A percentile compares a stretch with the other conserved stretches of the same genome.
These are phyloP conservation scores for Brasenia schreberi DNA, from an alignment of 164 flowering plant species.

Conservation along the genomic window DNA sequence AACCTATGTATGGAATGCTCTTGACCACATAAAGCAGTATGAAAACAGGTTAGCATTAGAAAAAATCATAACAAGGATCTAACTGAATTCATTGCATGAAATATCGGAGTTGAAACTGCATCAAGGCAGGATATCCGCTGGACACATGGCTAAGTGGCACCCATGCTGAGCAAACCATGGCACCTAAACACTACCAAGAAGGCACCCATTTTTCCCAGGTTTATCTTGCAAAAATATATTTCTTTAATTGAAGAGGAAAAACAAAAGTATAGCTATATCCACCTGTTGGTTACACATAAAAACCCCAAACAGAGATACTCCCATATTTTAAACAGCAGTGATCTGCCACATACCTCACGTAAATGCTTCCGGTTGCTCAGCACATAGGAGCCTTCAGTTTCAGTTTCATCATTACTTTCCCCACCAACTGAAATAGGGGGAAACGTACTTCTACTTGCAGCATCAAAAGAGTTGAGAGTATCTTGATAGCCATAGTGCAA, in stretches of 20 bases:
- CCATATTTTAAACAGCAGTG: neutral
- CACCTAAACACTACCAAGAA: no score
- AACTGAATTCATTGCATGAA: no score
- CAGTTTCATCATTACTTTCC: constrained; percentile 46
- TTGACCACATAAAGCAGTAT: no score
- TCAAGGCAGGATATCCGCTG: no score
- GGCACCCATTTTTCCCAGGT: no score
- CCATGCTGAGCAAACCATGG: neutral
- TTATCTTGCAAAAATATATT: no score
- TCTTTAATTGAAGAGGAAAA: neutral
- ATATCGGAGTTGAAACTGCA: no score
- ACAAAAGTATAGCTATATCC: neutral
- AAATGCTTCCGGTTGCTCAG: constrained; percentile 53
- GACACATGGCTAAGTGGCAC: neutral
- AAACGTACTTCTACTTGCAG: constrained; percentile 50
- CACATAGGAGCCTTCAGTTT: constrained; percentile 45
- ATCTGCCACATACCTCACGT: constrained; percentile 51
- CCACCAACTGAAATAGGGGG: constrained; percentile 45
- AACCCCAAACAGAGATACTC: neutral
- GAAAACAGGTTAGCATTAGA: no score
- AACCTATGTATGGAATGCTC: no score
- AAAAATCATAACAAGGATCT: no score
- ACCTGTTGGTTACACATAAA: neutral
- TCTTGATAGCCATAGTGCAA: constrained; percentile 93
- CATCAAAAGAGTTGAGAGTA: constrained; percentile 65